Percentiles rank a stretch among this genome's conserved stretches.
phyloP scores from a whole-genome alignment of 768 basidiomycete genomes.

The Tulasnella sp. region DNA sequence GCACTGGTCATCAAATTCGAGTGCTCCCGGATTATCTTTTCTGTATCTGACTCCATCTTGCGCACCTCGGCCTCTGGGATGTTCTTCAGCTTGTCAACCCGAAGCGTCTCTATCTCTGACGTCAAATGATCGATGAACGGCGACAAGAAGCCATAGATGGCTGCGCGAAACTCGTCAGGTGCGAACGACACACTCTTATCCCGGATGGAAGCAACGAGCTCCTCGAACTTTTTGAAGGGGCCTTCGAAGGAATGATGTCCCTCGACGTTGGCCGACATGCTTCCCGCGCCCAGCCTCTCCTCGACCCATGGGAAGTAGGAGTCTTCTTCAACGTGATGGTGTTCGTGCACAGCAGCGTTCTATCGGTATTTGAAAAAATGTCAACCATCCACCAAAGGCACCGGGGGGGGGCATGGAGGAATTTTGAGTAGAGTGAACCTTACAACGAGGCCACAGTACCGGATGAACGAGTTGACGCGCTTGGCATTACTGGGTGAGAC shows the following conservation, averaged over 20 bases:
- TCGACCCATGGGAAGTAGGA: conserved; percentile 11
- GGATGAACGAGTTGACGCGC: not conserved
- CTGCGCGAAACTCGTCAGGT: not conserved
- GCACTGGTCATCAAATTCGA: not conserved
- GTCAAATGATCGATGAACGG: not conserved
- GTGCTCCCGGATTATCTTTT: not conserved
- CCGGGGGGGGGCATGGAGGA: not conserved
- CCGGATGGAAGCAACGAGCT: not conserved
- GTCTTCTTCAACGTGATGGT: conserved; percentile 5
- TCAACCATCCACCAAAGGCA: no score
- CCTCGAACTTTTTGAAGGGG: not conserved
- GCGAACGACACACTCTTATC: not conserved
- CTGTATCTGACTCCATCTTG: not conserved
- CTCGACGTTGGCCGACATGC: conserved; percentile 3
- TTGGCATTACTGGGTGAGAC: not conserved
- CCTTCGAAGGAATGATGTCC: conserved; percentile 4
- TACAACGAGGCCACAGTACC: not conserved
- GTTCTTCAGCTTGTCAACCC: not conserved
- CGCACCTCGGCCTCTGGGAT: conserved; percentile 2
- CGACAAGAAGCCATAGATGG: not conserved
- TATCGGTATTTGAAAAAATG: not conserved
- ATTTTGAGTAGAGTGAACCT: not conserved
- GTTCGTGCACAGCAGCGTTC: not conserved
- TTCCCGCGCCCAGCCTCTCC: not conserved
- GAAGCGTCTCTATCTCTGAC: conserved; percentile 9